phyloP scores from a whole-genome alignment of 495 filamentous ascomycete species.

The Hypomontagnella monticulosa region DNA sequence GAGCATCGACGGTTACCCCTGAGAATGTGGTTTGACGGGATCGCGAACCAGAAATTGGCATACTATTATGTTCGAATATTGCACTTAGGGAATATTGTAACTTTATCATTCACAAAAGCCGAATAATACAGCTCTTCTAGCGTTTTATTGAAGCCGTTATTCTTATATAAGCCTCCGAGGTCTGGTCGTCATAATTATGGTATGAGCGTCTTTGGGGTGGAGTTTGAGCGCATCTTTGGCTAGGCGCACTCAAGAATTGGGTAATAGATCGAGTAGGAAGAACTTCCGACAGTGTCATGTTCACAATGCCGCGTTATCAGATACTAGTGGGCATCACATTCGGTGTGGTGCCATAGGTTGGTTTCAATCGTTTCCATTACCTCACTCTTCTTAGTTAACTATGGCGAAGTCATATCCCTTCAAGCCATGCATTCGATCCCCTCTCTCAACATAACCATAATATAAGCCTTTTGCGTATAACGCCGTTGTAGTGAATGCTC shows the following conservation, averaged over 20 bases:
- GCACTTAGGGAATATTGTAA: slow-evolving; percentile 9
- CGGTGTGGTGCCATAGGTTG: too few relatives aligned
- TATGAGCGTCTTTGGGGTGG: too few relatives aligned
- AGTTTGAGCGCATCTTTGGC: too few relatives aligned
- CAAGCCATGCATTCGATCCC: background rate
- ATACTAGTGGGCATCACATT: too few relatives aligned
- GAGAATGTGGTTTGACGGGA: background rate
- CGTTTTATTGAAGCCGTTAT: background rate
- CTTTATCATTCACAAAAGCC: background rate
- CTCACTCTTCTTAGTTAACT: background rate
- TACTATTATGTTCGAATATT: slow-evolving; percentile 24
- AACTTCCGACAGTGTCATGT: too few relatives aligned
- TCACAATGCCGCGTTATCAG: too few relatives aligned
- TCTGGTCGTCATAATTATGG: too few relatives aligned
- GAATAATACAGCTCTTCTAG: background rate
- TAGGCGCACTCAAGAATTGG: too few relatives aligned
- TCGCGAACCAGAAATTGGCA: slow-evolving; percentile 16
- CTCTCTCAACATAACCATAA: background rate
- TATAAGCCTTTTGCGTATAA: background rate
- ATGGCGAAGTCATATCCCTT: too few relatives aligned
- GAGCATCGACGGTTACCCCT: background rate
- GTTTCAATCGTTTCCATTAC: background rate
- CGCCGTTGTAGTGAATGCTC: slow-evolving; percentile 11
- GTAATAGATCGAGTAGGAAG: too few relatives aligned
- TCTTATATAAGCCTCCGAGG: too few relatives aligned